A percentile compares a stretch with the other conserved stretches of the same genome.
Conservation (phyloP, 1,284 basidiomycete genomes). For the Athelia sp. region DNA sequence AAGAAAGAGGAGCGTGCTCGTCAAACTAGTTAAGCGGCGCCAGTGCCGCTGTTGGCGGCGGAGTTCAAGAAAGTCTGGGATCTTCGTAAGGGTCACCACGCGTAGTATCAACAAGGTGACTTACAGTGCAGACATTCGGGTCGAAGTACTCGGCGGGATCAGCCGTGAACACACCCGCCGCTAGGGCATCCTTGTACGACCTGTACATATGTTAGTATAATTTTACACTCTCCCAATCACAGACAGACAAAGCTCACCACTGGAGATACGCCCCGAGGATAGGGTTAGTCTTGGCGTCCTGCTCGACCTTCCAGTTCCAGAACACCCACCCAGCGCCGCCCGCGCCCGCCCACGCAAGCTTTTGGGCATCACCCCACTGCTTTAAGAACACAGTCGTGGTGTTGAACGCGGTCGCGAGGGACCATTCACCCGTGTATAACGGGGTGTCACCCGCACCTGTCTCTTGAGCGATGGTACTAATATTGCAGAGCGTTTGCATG, state of each 20-base stretch:
- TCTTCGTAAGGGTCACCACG: too few relatives aligned
- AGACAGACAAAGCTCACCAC: background rate
- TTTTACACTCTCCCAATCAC: background rate
- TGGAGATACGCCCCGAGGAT: background rate
- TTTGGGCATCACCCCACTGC: slow-evolving; percentile 77
- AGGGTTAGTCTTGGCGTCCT: background rate
- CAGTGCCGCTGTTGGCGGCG: too few relatives aligned
- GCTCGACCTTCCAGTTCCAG: background rate
- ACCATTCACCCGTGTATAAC: slow-evolving; percentile 60
- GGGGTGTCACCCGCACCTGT: slow-evolving; percentile 49
- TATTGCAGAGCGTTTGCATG: background rate
- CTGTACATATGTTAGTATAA: background rate
- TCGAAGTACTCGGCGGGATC: background rate
- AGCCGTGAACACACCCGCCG: background rate
- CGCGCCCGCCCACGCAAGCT: slow-evolving; percentile 53
- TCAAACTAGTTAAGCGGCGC: too few relatives aligned
- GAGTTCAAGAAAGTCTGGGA: too few relatives aligned
- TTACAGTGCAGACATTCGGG: background rate
- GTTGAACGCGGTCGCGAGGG: slow-evolving; percentile 60
- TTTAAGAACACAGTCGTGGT: slow-evolving; percentile 58
- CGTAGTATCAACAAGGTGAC: too few relatives aligned
- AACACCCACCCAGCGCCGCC: background rate
- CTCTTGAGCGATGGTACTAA: slow-evolving; percentile 61
- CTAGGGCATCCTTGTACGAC: background rate
- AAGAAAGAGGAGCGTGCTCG: too few relatives aligned